Base-by-base conservation (phyloP, 257 asterid species). In the Galeopsis tetrahit region DNA sequence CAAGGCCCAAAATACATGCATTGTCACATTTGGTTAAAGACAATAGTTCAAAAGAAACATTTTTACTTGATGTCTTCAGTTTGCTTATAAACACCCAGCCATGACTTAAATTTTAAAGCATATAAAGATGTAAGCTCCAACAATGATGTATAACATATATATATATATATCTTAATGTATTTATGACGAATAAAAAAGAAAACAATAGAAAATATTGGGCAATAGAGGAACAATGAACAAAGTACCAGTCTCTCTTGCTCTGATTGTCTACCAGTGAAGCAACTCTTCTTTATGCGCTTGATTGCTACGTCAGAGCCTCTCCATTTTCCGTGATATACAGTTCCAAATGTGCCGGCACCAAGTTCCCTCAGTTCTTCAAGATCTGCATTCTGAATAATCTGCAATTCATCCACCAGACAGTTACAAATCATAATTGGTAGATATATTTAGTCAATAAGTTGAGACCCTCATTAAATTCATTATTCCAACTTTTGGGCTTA, bases 171-270 rank as follows among this genome's bases (percentile, higher is more conserved):
- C 65, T 69, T 46, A 34, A 56, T 53, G 58, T 49, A 59, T 14
- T 35, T 56, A 63, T 39, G 49, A 34, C 71, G 44, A 38, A 11
- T 43, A 55, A 44, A 42, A 48, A 2, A 44, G 73, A 33, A 44
- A 40, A 4, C 42, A 58, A 6, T 31, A 31, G 17, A 34, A 60
- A 60, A 34, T 60, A 1, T 33, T 42, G 28, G 7, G 74, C 15
- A 58, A 28, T 42, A 31, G 46, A 35, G 40, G 64, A 52, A 28
- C 28, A 15, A 68, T 59, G 76, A 46, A 81, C 28, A 28, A 61
- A 34, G 73, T 82, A 89, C 96, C 93, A 86, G 76, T 79, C 90
- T 82, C 82, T 89, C 97, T 81, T 89, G 97, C 81, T 92, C 97
- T 9, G 97, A 89, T 69, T 84, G 89, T 66, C 90, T 87, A 49